A percentile compares a stretch with the other conserved stretches of the same genome.
These are phyloP conservation scores for Nicotiana noctiflora DNA, from an alignment of 257 asterid genomes.

Conservation along the genomic window DNA sequence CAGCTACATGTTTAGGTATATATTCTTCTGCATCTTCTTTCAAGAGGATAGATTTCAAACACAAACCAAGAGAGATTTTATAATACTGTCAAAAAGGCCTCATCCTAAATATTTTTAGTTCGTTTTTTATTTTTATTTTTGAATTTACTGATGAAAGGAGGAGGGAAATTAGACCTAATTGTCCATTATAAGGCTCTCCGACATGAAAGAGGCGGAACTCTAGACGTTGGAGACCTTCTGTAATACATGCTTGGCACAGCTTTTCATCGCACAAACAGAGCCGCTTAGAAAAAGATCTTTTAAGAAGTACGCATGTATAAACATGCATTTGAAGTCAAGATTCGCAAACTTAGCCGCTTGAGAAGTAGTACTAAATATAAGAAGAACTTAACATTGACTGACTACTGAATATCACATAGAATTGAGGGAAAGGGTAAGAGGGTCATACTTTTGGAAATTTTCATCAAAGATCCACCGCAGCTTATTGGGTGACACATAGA, in stretches of 20 bases:
- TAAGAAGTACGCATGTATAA: neutral
- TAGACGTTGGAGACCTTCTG: neutral
- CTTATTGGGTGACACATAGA: constrained; percentile 69
- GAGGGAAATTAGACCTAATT: neutral
- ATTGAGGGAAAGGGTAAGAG: neutral
- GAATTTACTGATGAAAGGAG: neutral
- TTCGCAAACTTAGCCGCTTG: neutral
- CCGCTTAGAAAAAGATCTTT: neutral
- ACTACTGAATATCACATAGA: neutral
- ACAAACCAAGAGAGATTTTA: neutral
- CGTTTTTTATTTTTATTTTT: neutral
- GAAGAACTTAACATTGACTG: neutral
- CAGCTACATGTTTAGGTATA: neutral
- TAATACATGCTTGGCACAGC: neutral
- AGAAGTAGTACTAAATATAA: neutral
- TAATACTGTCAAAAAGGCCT: neutral
- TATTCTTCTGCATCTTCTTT: neutral
- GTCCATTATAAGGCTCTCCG: neutral
- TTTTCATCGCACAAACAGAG: neutral
- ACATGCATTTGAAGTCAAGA: neutral
- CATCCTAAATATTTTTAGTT: neutral
- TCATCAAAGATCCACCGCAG: constrained; percentile 75
- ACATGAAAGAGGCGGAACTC: neutral
- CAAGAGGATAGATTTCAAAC: neutral
- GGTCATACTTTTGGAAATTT: constrained; percentile 46